Conservation (phyloP, 305 asterid species). For the Euphrasia arctica region DNA sequence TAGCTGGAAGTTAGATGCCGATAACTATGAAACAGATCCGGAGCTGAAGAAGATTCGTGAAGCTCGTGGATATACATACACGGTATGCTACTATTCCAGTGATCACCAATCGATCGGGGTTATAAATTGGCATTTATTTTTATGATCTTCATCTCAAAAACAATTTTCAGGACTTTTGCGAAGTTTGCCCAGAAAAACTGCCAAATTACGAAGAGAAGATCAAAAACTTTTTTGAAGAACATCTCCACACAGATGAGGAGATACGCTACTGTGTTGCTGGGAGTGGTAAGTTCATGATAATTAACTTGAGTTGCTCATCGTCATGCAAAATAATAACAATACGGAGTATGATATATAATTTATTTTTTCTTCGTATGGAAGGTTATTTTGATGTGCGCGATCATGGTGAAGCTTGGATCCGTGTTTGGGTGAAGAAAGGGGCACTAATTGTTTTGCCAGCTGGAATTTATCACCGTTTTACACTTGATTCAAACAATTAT, state of each 20-base stretch:
- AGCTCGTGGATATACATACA: slow-evolving; percentile 76
- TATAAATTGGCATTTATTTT: slow-evolving; percentile 4
- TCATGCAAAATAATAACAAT: neutral
- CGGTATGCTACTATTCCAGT: slow-evolving; percentile 38
- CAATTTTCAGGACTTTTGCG: slow-evolving; percentile 66
- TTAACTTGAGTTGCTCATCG: slow-evolving; percentile 14
- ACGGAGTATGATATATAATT: neutral
- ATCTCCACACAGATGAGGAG: slow-evolving; percentile 93
- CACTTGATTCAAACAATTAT: slow-evolving; percentile 73
- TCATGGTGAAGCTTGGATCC: slow-evolving; percentile 71
- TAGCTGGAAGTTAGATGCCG: slow-evolving; percentile 91
- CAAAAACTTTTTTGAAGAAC: slow-evolving; percentile 76
- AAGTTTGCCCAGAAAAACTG: slow-evolving; percentile 81
- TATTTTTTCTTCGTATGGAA: slow-evolving; percentile 26
- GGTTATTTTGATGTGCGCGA: slow-evolving; percentile 84
- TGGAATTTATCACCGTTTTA: slow-evolving; percentile 89
- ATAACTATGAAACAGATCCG: slow-evolving; percentile 81
- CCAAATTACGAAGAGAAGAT: slow-evolving; percentile 75
- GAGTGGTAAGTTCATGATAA: slow-evolving; percentile 51
- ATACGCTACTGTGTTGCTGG: slow-evolving; percentile 92
- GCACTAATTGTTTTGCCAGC: slow-evolving; percentile 90
- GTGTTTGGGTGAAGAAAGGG: slow-evolving; percentile 85
- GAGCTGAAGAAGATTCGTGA: slow-evolving; percentile 81
- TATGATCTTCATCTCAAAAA: neutral
- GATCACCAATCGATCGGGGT: neutral